Evolutionary conservation across 2,329 filamentous ascomycete genomes (phyloP).

Genomic region (Talaromyces sp.): DNA sequence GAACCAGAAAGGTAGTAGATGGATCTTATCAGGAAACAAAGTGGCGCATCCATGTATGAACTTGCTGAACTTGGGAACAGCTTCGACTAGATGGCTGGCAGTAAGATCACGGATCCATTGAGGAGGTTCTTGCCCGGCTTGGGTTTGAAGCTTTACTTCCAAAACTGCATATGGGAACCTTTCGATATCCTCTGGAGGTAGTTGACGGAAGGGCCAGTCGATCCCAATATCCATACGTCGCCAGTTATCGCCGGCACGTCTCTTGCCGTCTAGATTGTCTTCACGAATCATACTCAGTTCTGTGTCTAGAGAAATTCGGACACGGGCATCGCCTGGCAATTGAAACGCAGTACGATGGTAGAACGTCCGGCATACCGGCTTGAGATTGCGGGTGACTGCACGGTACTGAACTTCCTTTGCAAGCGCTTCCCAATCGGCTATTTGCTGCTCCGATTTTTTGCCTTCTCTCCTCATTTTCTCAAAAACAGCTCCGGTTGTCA

Average conservation of each 20-base stretch:
- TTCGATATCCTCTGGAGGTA: slow-evolving; percentile 79
- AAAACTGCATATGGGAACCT: slow-evolving; percentile 94
- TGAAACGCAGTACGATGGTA: slow-evolving; percentile 99
- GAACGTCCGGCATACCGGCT: slow-evolving; percentile 89
- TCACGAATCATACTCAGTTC: slow-evolving; percentile 93
- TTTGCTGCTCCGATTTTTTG: slow-evolving; percentile 88
- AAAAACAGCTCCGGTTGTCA: slow-evolving; percentile 84
- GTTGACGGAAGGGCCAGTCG: slow-evolving; percentile 87
- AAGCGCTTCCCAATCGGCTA: slow-evolving; percentile 81
- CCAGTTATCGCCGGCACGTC: slow-evolving; percentile 83
- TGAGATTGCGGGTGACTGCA: slow-evolving; percentile 78
- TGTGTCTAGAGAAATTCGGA: slow-evolving; percentile 94
- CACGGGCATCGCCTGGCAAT: slow-evolving; percentile 89
- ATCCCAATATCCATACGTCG: slow-evolving; percentile 95
- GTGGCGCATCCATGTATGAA: slow-evolving; percentile 94
- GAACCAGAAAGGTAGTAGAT: slow-evolving; percentile 93
- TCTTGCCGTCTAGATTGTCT: slow-evolving; percentile 82
- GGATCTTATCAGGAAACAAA: slow-evolving; percentile 80
- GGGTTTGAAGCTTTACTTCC: slow-evolving; percentile 96
- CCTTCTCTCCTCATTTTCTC: slow-evolving; percentile 94
- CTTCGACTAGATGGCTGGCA: slow-evolving; percentile 89
- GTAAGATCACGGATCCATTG: slow-evolving; percentile 96
- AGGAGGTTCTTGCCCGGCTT: slow-evolving; percentile 88
- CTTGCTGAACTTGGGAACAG: slow-evolving; percentile 99
- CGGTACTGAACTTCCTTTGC: slow-evolving; percentile 93